Percentiles rank a stretch among this genome's conserved stretches.
These are phyloP conservation scores for Sporothrix variecibatus DNA, from an alignment of 2,329 filamentous ascomycete species.

Conservation along the genomic window DNA sequence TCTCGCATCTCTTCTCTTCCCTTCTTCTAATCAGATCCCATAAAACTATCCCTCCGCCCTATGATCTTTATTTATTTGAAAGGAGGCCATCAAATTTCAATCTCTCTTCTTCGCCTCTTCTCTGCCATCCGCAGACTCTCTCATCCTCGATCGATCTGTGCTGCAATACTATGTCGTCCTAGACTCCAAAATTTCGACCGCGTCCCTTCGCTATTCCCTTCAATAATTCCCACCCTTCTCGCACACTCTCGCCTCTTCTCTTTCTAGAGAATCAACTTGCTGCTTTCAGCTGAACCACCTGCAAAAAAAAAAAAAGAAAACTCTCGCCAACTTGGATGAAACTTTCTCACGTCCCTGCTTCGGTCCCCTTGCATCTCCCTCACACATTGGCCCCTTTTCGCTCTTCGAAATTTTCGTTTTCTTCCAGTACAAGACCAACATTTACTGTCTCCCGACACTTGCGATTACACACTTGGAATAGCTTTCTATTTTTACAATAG, in stretches of 20 bases:
- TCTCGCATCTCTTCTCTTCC: neutral
- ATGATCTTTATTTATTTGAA: slow-evolving; percentile 4
- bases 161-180: neutral
- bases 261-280: neutral
- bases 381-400: neutral
- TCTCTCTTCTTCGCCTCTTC: neutral
- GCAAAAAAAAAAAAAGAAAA: too few relatives aligned
- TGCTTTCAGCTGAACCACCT: neutral
- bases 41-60: neutral
- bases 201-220: neutral
- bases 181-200: neutral
- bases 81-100: neutral
- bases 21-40: neutral
- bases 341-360: neutral
- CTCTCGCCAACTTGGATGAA: neutral
- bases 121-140: neutral
- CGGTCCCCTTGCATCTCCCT: neutral
- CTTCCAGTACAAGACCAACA: neutral
- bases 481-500: slow-evolving; percentile 5
- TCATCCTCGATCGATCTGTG: neutral
- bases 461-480: neutral
- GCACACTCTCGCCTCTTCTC: neutral
- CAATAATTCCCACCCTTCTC: neutral
- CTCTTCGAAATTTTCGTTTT: neutral
- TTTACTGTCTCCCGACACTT: neutral